Percentiles rank a stretch among this genome's conserved stretches.
Conservation (phyloP, 2,329 filamentous ascomycete genomes). For the Sphaerulina populicola region DNA sequence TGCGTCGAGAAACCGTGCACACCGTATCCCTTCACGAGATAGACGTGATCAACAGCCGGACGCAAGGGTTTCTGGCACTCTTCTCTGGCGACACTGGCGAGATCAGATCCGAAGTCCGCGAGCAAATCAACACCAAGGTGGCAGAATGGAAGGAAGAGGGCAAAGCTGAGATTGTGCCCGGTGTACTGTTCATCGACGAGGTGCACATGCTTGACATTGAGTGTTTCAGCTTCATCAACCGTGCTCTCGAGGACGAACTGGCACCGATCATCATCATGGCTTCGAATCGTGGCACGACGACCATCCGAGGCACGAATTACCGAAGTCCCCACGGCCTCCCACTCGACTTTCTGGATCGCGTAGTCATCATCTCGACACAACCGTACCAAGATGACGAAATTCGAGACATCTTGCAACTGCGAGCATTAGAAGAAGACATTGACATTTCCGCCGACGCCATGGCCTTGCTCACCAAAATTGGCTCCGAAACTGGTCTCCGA, state of each 20-base stretch:
- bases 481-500: constrained; percentile 78
- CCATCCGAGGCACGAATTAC: constrained; percentile 89
- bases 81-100: constrained; percentile 98
- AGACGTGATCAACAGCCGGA: constrained; percentile 97
- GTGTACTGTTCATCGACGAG: constrained; percentile 96
- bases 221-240: constrained; percentile 98
- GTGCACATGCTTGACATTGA: constrained; percentile 99
- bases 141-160: constrained; percentile 99
- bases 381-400: constrained; percentile 77
- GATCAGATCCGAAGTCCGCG: constrained; percentile 91
- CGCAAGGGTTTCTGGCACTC: constrained; percentile 93
- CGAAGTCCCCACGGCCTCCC: constrained; percentile 87
- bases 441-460: constrained; percentile 84
- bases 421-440: constrained; percentile 91
- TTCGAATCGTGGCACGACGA: constrained; percentile 84
- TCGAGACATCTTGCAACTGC: constrained; percentile 81
- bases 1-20: constrained; percentile 92
- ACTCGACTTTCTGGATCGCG: constrained; percentile 88
- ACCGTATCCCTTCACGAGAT: constrained; percentile 97
- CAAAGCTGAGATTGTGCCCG: constrained; percentile 95
- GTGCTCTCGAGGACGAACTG: constrained; percentile 86
- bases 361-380: constrained; percentile 93
- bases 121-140: constrained; percentile 99
- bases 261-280: constrained; percentile 99
- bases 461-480: constrained; percentile 90